Evolutionary conservation across 305 asterid species (phyloP).

Genomic region (Rubia tinctorum): DNA sequence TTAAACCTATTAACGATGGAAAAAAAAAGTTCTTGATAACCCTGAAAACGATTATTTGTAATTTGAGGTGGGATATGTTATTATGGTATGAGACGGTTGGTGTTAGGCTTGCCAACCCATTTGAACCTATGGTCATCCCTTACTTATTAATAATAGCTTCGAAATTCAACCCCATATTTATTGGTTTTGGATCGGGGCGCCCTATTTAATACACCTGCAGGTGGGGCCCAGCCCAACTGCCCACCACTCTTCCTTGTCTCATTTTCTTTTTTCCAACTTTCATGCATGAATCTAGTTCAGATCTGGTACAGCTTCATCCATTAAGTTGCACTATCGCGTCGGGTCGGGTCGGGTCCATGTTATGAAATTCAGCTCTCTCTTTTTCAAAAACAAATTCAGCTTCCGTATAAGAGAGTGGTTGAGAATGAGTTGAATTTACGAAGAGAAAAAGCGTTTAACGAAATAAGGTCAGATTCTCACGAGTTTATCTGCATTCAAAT

Average conservation of each 20-base stretch:
- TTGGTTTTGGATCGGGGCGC: not conserved
- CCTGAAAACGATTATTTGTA: too few species aligned
- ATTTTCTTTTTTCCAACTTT: not conserved
- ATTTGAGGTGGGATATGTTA: too few species aligned
- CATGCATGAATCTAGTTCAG: not conserved
- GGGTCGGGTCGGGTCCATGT: not conserved
- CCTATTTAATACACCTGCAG: not conserved
- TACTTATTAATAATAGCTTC: not conserved
- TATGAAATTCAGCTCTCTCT: too few species aligned
- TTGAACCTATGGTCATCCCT: not conserved
- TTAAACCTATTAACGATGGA: too few species aligned
- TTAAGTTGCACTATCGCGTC: not conserved
- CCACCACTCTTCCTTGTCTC: not conserved
- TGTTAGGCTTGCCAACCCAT: not conserved
- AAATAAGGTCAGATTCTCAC: too few species aligned
- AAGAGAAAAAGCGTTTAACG: too few species aligned
- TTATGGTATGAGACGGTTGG: not conserved
- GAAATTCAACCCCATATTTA: not conserved
- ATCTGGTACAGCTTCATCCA: not conserved
- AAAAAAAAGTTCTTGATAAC: too few species aligned
- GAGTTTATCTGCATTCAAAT: too few species aligned
- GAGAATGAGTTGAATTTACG: too few species aligned
- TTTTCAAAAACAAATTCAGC: too few species aligned
- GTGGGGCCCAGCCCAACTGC: not conserved
- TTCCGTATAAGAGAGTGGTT: too few species aligned